Evolutionary conservation across 257 asterid species (phyloP).

Genomic region (Plantago elongata): DNA sequence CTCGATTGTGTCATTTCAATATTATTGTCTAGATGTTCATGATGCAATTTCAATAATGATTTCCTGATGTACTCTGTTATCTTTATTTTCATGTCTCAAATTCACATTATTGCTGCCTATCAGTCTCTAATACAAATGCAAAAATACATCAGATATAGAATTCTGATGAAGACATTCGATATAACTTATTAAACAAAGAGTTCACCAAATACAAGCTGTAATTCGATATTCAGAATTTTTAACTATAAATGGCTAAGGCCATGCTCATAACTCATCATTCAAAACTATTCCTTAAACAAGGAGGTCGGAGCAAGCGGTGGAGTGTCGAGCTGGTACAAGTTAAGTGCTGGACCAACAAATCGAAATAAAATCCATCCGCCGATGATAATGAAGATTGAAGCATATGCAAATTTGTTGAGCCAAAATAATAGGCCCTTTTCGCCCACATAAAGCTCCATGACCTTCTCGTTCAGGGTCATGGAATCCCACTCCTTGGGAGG

Average conservation of each 20-base stretch:
- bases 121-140: too few species aligned
- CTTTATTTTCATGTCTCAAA: too few species aligned
- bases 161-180: background rate
- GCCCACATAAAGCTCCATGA: slow-evolving; percentile 64
- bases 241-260: too few species aligned
- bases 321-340: slow-evolving; percentile 76
- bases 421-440: slow-evolving; percentile 73
- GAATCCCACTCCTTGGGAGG: slow-evolving; percentile 73
- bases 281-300: slow-evolving; percentile 39
- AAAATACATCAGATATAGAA: background rate
- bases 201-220: too few species aligned
- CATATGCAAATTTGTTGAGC: slow-evolving; percentile 91
- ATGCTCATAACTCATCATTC: too few species aligned
- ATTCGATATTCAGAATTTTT: too few species aligned
- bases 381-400: slow-evolving; percentile 71
- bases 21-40: too few species aligned
- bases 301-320: slow-evolving; percentile 67
- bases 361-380: slow-evolving; percentile 89
- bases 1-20: background rate
- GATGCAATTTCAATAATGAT: too few species aligned
- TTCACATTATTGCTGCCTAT: too few species aligned
- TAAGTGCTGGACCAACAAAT: slow-evolving; percentile 74
- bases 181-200: background rate
- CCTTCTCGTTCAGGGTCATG: slow-evolving; percentile 68
- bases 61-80: too few species aligned